Conservation (phyloP, 768 basidiomycete genomes). For the Pleurotus platypus region DNA sequence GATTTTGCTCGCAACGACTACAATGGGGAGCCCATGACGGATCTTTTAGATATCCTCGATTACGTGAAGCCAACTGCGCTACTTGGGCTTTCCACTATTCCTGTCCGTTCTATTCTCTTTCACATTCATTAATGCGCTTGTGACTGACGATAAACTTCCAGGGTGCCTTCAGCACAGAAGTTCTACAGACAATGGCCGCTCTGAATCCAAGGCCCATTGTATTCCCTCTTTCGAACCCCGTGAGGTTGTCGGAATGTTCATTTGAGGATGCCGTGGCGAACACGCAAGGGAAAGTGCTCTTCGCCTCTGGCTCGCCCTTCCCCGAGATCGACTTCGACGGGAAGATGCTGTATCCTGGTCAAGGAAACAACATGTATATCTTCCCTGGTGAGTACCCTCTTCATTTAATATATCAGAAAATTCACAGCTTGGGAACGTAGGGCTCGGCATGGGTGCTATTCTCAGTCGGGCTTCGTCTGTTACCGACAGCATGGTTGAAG, state of each 20-base stretch:
- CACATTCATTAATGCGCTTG: not conserved
- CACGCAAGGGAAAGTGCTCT: conserved; percentile 75
- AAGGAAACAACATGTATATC: conserved; percentile 95
- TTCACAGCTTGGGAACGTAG: conserved; percentile 30
- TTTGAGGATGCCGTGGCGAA: conserved; percentile 71
- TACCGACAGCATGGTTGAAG: conserved; percentile 88
- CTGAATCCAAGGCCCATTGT: conserved; percentile 84
- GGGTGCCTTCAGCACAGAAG: conserved; percentile 72
- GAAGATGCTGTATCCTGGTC: conserved; percentile 66
- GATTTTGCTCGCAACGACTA: conserved; percentile 85
- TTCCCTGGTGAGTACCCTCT: conserved; percentile 48
- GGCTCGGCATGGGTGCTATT: conserved; percentile 79
- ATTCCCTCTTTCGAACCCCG: conserved; percentile 91
- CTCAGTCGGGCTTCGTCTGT: conserved; percentile 64
- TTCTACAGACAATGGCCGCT: conserved; percentile 73
- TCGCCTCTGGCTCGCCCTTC: conserved; percentile 90
- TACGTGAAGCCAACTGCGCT: conserved; percentile 87
- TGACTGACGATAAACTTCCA: conserved; percentile 15
- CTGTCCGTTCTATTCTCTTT: conserved; percentile 30
- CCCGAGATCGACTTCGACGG: conserved; percentile 54
- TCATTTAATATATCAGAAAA: not conserved
- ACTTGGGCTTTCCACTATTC: conserved; percentile 85
- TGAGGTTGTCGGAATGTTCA: conserved; percentile 75
- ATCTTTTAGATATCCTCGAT: conserved; percentile 74
- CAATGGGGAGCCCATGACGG: conserved; percentile 66